Conservation (phyloP, 306 rosid genomes). For the Medicago arabica region DNA sequence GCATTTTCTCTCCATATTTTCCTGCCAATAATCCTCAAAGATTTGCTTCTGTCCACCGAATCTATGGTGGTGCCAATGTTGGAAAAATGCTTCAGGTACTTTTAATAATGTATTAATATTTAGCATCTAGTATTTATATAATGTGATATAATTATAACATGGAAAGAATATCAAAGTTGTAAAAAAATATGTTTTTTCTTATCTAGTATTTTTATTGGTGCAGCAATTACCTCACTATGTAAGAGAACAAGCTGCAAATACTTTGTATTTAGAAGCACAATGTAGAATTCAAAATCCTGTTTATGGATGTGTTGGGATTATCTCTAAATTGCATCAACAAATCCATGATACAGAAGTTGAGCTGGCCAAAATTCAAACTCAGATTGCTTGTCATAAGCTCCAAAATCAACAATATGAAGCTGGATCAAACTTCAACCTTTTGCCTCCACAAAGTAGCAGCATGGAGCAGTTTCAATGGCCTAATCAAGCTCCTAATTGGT, state of each 20-base stretch:
- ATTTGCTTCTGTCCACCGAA: slow-evolving; percentile 72
- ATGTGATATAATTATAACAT: not conserved
- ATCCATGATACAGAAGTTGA: slow-evolving; percentile 52
- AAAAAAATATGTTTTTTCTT: not conserved
- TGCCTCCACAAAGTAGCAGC: slow-evolving; percentile 39
- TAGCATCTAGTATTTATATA: not conserved
- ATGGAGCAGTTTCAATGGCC: slow-evolving; percentile 37
- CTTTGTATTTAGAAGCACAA: slow-evolving; percentile 63
- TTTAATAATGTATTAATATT: not conserved
- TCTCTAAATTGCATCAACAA: slow-evolving; percentile 60
- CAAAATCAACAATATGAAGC: slow-evolving; percentile 29
- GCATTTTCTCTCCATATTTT: slow-evolving; percentile 77
- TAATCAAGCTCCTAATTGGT: slow-evolving; percentile 38
- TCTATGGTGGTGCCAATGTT: slow-evolving; percentile 81
- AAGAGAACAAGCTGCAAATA: slow-evolving; percentile 63
- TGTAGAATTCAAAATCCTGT: slow-evolving; percentile 69
- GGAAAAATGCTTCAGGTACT: slow-evolving; percentile 77
- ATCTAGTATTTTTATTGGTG: not conserved
- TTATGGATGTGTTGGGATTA: slow-evolving; percentile 71
- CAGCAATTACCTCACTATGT: slow-evolving; percentile 58
- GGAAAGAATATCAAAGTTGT: not conserved
- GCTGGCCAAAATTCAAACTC: slow-evolving; percentile 58
- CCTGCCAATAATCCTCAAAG: slow-evolving; percentile 77
- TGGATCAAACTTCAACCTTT: slow-evolving; percentile 30
- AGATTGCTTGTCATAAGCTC: slow-evolving; percentile 48